These are phyloP conservation scores for Cladosporium oxysporum DNA, from an alignment of 2,329 filamentous ascomycete species.

Conservation along the genomic window DNA sequence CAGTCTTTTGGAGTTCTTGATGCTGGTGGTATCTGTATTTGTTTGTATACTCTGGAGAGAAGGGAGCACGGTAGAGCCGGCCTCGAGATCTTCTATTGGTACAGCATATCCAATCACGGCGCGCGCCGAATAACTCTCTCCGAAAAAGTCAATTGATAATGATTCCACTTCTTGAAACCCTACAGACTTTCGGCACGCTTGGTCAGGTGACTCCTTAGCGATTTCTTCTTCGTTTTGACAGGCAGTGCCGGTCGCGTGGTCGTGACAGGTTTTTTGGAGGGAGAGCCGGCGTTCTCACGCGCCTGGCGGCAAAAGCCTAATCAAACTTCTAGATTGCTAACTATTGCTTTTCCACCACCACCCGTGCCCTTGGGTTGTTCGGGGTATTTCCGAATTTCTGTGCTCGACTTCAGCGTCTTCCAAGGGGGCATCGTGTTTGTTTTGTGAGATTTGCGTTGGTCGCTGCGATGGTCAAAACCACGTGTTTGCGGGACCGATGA, in stretches of 20 bases:
- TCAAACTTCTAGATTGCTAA: conserved; percentile 12
- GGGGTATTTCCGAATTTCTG: background rate
- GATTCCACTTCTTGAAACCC: background rate
- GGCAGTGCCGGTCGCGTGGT: background rate
- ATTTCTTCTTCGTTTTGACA: background rate
- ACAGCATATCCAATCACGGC: background rate
- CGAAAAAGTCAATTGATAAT: background rate
- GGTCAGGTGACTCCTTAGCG: conserved; percentile 3
- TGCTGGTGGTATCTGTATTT: too few relatives aligned
- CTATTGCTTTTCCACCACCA: background rate
- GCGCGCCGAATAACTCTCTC: background rate
- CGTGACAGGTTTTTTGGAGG: background rate
- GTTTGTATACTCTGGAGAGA: too few relatives aligned
- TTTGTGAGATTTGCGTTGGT: background rate
- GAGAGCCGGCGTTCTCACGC: background rate
- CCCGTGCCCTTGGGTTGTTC: background rate
- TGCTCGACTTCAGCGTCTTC: background rate
- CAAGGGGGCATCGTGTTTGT: background rate
- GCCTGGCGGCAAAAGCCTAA: conserved; percentile 15
- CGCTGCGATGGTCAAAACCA: background rate
- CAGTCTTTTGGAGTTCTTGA: too few relatives aligned
- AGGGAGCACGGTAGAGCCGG: too few relatives aligned
- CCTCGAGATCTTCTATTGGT: too few relatives aligned
- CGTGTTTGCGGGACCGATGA: background rate
- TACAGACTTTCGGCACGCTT: background rate